Conservation (phyloP, 148 eudicot genomes). For the Vaccinium myrtillus region DNA sequence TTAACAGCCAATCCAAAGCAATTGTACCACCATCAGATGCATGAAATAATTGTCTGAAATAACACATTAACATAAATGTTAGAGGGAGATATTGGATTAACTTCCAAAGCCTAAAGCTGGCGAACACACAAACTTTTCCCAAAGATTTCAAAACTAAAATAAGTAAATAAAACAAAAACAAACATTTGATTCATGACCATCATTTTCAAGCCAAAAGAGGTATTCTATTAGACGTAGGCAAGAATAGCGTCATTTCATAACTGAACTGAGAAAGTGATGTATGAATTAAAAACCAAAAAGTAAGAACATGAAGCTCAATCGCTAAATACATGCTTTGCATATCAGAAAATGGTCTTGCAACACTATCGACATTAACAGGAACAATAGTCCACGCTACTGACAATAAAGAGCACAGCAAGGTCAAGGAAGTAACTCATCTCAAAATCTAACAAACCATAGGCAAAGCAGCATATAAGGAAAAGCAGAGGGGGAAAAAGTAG, state of each 20-base stretch:
- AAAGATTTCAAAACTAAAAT: neutral
- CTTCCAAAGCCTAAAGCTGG: conserved; percentile 4
- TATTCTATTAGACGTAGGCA: neutral
- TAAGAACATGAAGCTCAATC: neutral
- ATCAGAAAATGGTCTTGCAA: neutral
- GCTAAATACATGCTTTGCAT: neutral
- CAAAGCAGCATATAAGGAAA: neutral
- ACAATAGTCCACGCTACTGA: neutral
- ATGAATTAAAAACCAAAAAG: neutral
- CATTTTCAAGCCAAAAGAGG: neutral
- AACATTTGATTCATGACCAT: neutral
- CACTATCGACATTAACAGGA: neutral
- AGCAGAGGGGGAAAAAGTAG: neutral
- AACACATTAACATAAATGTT: conserved; percentile 15
- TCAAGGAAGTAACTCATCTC: neutral
- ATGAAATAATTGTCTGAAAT: conserved; percentile 69
- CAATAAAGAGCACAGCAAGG: neutral
- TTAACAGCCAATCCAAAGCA: conserved; percentile 90
- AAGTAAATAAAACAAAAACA: neutral
- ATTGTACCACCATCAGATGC: conserved; percentile 85
- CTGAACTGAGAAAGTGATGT: neutral
- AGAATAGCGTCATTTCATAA: neutral
- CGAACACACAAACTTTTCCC: neutral
- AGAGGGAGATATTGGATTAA: neutral
- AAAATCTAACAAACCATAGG: neutral